Percentiles rank a stretch among this genome's conserved stretches.
Conservation (phyloP, 2,329 filamentous ascomycete genomes). For the Dactylellina sp. region DNA sequence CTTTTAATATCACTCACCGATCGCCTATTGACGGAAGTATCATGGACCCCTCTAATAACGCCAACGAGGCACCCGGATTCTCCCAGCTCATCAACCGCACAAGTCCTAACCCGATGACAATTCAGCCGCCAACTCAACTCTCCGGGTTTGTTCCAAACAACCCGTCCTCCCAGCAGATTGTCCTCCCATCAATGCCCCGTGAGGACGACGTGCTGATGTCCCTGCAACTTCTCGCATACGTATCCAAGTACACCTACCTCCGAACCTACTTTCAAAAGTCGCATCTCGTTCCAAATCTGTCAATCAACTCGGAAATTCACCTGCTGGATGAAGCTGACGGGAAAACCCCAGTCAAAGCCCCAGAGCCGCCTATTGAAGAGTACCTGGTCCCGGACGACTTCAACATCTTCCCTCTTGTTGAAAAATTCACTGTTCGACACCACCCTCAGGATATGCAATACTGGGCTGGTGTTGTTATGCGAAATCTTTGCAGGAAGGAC, state of each 20-base stretch:
- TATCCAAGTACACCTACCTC: conserved; percentile 98
- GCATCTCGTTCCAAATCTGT: conserved; percentile 89
- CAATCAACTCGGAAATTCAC: conserved; percentile 86
- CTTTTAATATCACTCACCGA: conserved; percentile 93
- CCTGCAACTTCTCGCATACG: conserved; percentile 92
- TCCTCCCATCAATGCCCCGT: conserved; percentile 90
- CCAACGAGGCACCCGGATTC: conserved; percentile 76
- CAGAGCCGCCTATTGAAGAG: conserved; percentile 74
- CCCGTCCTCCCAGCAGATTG: conserved; percentile 73
- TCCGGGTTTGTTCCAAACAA: conserved; percentile 84
- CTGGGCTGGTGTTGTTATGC: conserved; percentile 99
- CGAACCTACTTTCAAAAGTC: conserved; percentile 95
- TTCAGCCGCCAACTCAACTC: conserved; percentile 70
- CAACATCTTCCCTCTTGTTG: conserved; percentile 97
- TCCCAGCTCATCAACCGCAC: conserved; percentile 70
- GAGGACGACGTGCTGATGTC: conserved; percentile 99
- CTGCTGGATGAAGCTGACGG: conserved; percentile 74
- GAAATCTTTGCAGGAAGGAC: conserved; percentile 97
- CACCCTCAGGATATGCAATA: conserved; percentile 99
- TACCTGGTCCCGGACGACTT: conserved; percentile 93
- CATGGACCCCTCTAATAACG: conserved; percentile 76
- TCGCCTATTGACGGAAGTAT: conserved; percentile 86
- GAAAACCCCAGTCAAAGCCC: conserved; percentile 71
- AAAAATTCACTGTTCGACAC: conserved; percentile 96
- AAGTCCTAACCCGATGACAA: conserved; percentile 49